Evolutionary conservation across 1,284 basidiomycete genomes (phyloP).

Genomic region (Malassezia restricta): DNA sequence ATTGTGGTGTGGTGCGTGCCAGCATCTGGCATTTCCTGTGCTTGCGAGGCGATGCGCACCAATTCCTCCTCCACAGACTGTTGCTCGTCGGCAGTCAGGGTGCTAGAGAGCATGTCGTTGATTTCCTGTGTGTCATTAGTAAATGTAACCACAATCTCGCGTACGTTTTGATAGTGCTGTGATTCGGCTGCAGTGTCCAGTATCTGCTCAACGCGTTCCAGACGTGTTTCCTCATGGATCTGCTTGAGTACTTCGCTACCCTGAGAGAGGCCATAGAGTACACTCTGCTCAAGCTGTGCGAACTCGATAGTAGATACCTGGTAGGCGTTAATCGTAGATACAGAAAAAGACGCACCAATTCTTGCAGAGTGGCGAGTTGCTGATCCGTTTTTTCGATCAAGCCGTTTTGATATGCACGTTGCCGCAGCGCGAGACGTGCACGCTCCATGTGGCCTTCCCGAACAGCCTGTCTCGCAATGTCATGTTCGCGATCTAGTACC

Average conservation of each 20-base stretch:
- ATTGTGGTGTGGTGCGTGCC: too few relatives aligned
- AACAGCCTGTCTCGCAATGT: constrained; percentile 73
- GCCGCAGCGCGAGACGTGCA: constrained; percentile 71
- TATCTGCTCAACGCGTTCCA: constrained; percentile 82
- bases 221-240: constrained; percentile 81
- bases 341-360: constrained; percentile 57
- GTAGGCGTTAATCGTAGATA: background rate
- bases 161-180: constrained; percentile 70
- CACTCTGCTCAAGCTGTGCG: constrained; percentile 80
- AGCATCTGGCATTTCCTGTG: background rate
- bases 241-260: constrained; percentile 84
- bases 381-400: constrained; percentile 75
- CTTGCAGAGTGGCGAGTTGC: constrained; percentile 78
- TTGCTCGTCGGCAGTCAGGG: constrained; percentile 76
- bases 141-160: constrained; percentile 23
- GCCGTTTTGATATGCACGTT: constrained; percentile 83
- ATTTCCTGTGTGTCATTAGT: constrained; percentile 59
- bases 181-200: constrained; percentile 86
- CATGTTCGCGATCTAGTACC: constrained; percentile 72
- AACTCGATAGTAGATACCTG: constrained; percentile 93
- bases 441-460: constrained; percentile 70
- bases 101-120: constrained; percentile 69
- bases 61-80: constrained; percentile 73
- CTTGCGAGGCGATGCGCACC: background rate
- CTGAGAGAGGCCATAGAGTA: constrained; percentile 80